Evolutionary conservation across 2,329 filamentous ascomycete species (phyloP), one percentile per base, ranked within the genome.

Genomic region (Ambrosiella beaveri): DNA sequence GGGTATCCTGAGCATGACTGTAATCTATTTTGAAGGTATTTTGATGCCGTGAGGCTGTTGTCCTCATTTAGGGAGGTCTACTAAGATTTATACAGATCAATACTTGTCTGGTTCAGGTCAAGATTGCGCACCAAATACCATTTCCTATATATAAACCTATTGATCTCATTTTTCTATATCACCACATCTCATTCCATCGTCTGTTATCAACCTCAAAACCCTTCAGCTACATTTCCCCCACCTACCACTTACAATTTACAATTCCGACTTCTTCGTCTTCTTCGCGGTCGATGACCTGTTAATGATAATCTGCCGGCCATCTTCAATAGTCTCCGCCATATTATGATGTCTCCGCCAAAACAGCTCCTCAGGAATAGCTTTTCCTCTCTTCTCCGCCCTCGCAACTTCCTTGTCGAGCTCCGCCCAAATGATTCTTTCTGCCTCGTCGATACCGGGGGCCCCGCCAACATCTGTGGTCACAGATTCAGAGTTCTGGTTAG

Each of bases 401-500:
- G 77, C 73, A 1, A 78, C 78, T 62, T 81, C 78, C 56, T 81
- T 85, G 66, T 89, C 85, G 1, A 89, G 71, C 5, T 73, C 76
- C 62, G 73, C 75, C 37, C 80, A 73, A 2, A 80, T 86, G 60
- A 88, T 86, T 66, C 80, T 79, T 63, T 82, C 80, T 9, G 74
- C 76, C 12, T 71, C 73, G 49, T 71, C 71, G 47, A 75, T 71
- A 3, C 72, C 75, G 4, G 73, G 75, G 13, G 69, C 71, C 6
- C 71, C 69, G 15, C 73, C 71, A 57, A 71, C 72, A 56, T 77
- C 74, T 2, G 74, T 74, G 1, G 75, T 73, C 38, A 80, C 74
- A 59, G 79, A 71, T 0, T 79, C 81, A 11, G 89, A 70, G 27
- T 79, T 85, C 65, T 90, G 84, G 61, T 88, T 80, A n/a, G 57